Conservation (phyloP, 2,329 filamentous ascomycete species). For the Hymenoscyphus occultus region DNA sequence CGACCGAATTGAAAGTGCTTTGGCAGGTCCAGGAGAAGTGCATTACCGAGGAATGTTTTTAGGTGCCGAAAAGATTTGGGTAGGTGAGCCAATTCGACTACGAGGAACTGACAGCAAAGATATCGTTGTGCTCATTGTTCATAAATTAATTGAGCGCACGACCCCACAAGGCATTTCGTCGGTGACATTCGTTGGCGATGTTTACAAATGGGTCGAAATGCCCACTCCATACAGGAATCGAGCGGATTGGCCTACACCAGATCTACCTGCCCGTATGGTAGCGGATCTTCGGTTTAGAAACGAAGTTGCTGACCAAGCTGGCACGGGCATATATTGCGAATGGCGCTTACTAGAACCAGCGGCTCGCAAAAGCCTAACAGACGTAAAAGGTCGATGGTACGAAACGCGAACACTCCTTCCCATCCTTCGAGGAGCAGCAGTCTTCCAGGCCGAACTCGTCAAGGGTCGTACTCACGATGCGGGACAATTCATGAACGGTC, state of each 20-base stretch:
- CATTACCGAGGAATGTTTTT: slow-evolving; percentile 54
- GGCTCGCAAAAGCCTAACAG: slow-evolving; percentile 39
- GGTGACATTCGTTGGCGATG: slow-evolving; percentile 47
- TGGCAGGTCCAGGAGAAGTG: slow-evolving; percentile 40
- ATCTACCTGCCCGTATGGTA: slow-evolving; percentile 46
- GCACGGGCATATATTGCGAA: slow-evolving; percentile 32
- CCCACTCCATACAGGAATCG: slow-evolving; percentile 37
- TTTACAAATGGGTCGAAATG: slow-evolving; percentile 48
- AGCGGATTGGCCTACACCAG: slow-evolving; percentile 39
- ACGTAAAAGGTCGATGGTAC: slow-evolving; percentile 60
- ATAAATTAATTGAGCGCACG: slow-evolving; percentile 37
- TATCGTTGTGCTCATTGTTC: slow-evolving; percentile 46
- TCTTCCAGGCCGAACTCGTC: slow-evolving; percentile 36
- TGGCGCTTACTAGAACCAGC: slow-evolving; percentile 34
- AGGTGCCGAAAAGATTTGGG: slow-evolving; percentile 58
- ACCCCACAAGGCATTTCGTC: slow-evolving; percentile 30
- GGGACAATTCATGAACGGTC: slow-evolving; percentile 46
- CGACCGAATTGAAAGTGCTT: slow-evolving; percentile 42
- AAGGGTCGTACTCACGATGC: slow-evolving; percentile 41
- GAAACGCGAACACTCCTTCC: slow-evolving; percentile 51
- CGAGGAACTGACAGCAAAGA: slow-evolving; percentile 39
- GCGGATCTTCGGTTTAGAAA: slow-evolving; percentile 42
- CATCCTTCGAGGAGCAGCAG: slow-evolving; percentile 33
- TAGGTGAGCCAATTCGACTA: slow-evolving; percentile 56
- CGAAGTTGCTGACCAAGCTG: slow-evolving; percentile 43